Evolutionary conservation across 352 stramenopile genomes (phyloP), one percentile per base, ranked within the genome.

Genomic region (Plasmopara viticola): DNA sequence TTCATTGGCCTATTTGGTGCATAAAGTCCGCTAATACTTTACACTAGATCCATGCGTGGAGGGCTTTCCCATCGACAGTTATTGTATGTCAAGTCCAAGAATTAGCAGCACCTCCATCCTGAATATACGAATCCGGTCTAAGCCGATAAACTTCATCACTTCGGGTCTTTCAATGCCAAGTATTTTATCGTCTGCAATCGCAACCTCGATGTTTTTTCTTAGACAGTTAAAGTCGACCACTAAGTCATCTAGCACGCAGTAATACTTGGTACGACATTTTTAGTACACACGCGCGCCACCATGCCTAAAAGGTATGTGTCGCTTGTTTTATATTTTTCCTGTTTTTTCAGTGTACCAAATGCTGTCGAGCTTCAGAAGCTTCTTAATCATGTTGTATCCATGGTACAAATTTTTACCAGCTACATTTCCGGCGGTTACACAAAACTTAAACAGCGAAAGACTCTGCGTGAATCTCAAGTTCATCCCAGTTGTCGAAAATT

Each of bases 401-500:
- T 18, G 74, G 56, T 6, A 54, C 56, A n/a, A 82, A 67, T 50
- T 88, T 74, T 42, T 78, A 47, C 84, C 84, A 94, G 10, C 64
- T 65, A 42, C 82, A 94, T n/a, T 82, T 94, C 34, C 85, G 63
- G 9, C 74, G 66, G 38, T 94, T 75, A 46, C 71, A 78, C 54
- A 91, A 94, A 37, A 94, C 91, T 6, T 56, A 60, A 5, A 90
- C 72, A 6, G 64, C 56, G 5, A 69, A 68, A 33, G 86, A 84
- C 12, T 74, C 68, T 15, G 41, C 17, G 5, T 48, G 60, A 0
- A 77, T 58, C 34, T 84, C 63, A 56, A 91, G 72, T 45, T 90
- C 83, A 46, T 91, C 70, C 82, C 82, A 94, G 5, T 88, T 71
- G 34, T 84, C 73, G 62, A 75, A 90, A 6, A 57, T 78, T 8